A percentile compares a stretch with the other conserved stretches of the same genome.
Conservation (phyloP, 441 rosid genomes). For the Croton laevigatus region DNA sequence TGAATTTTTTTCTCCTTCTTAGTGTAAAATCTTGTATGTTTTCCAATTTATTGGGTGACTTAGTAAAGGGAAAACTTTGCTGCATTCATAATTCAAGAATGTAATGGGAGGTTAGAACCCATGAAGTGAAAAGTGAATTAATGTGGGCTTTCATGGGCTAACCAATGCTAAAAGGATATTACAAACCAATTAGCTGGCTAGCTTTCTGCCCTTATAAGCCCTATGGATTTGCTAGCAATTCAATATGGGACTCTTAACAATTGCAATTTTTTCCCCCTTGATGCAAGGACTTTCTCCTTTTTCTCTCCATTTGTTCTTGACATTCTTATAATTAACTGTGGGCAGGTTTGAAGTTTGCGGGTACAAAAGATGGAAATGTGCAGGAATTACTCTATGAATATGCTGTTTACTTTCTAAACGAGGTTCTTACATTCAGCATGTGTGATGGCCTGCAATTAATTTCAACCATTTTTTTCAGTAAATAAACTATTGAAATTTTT, state of each 20-base stretch:
- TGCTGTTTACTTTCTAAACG: conserved; percentile 83
- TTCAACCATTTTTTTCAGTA: conserved; percentile 20
- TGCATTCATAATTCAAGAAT: no score
- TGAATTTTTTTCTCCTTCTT: neutral
- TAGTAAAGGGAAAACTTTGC: neutral
- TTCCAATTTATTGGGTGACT: neutral
- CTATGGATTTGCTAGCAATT: no score
- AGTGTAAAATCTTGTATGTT: neutral
- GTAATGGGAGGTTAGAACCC: no score
- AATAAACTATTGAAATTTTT: conserved; percentile 24
- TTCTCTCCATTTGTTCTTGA: neutral
- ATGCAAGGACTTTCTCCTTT: neutral
- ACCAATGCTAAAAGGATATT: no score
- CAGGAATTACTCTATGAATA: conserved; percentile 81
- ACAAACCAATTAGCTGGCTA: no score
- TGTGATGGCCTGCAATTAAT: conserved; percentile 21
- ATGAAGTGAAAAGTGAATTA: no score
- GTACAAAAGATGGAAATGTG: conserved; percentile 84
- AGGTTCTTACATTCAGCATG: conserved; percentile 48
- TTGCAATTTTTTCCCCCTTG: neutral
- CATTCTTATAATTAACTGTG: conserved; percentile 22
- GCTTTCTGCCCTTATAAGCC: no score
- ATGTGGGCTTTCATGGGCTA: no score
- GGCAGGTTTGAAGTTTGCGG: conserved; percentile 94
- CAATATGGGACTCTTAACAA: no score